These are phyloP conservation scores for Passiflora organensis DNA, from an alignment of 345 rosid species.

Conservation along the genomic window DNA sequence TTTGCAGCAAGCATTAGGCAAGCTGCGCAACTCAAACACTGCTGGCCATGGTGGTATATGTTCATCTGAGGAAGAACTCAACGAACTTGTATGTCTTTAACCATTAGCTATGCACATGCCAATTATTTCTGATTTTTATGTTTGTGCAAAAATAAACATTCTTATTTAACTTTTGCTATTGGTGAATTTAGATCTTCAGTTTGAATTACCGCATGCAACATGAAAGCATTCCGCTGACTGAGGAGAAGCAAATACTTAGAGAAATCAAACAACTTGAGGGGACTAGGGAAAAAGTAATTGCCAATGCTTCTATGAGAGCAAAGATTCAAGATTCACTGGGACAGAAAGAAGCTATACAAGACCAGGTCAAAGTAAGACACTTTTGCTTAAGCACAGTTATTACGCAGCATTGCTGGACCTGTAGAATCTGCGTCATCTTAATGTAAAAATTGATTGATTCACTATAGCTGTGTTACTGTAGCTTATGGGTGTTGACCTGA, in stretches of 20 bases:
- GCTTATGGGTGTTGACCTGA: conserved; percentile 86
- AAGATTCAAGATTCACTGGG: conserved; percentile 88
- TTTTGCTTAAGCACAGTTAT: neutral
- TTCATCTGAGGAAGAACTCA: conserved; percentile 89
- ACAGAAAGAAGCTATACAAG: conserved; percentile 76
- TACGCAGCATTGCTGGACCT: neutral
- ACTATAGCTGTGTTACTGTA: conserved; percentile 24
- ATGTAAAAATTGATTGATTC: conserved; percentile 1
- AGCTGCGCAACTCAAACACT: conserved; percentile 47
- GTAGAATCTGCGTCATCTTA: neutral
- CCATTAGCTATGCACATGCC: conserved; percentile 12
- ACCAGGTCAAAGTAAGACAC: conserved; percentile 86
- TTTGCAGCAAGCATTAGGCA: conserved; percentile 81
- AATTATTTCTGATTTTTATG: too few species aligned
- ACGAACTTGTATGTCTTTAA: conserved; percentile 52
- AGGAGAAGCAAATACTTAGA: conserved; percentile 89
- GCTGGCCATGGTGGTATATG: conserved; percentile 50
- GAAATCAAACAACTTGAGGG: conserved; percentile 90
- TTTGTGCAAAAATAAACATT: conserved; percentile 2
- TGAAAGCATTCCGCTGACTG: conserved; percentile 78
- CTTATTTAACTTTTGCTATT: conserved; percentile 13
- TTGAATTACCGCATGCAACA: conserved; percentile 82
- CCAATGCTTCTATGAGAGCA: conserved; percentile 70
- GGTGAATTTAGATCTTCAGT: conserved; percentile 61
- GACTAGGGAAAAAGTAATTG: conserved; percentile 86